Evolutionary conservation across 2,329 filamentous ascomycete genomes (phyloP).

Genomic region (Pseudogymnoascus sp.): DNA sequence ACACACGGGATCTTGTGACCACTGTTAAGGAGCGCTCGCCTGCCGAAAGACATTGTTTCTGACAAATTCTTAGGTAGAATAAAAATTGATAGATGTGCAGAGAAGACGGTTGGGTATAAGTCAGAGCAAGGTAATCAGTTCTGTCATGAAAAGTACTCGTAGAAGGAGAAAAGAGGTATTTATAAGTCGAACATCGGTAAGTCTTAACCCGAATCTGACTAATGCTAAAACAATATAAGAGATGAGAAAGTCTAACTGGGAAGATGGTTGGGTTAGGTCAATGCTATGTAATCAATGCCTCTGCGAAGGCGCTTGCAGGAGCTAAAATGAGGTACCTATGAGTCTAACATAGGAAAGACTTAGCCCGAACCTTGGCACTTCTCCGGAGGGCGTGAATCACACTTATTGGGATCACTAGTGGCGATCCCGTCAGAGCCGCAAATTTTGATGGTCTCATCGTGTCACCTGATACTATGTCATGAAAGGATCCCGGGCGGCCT

Average conservation of each 20-base stretch:
- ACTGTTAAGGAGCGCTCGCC: conserved; percentile 52
- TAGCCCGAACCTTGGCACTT: background rate
- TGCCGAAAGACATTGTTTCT: conserved; percentile 45
- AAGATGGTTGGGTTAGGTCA: background rate
- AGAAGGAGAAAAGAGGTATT: background rate
- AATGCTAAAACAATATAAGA: background rate
- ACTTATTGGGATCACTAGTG: too few species aligned
- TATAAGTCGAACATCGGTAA: background rate
- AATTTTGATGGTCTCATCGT: too few species aligned
- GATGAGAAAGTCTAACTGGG: background rate
- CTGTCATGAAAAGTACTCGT: background rate
- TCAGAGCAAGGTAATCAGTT: background rate
- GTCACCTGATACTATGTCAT: too few species aligned
- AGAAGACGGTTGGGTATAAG: background rate
- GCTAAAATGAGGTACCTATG: background rate
- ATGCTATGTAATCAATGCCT: background rate
- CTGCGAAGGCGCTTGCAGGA: background rate
- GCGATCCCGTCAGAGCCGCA: too few species aligned
- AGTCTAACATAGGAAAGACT: background rate
- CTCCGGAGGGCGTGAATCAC: background rate
- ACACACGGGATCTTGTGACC: conserved; percentile 59
- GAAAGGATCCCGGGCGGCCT: too few species aligned
- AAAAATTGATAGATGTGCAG: background rate
- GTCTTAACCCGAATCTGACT: background rate
- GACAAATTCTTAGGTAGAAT: background rate